Evolutionary conservation across 2,329 filamentous ascomycete species (phyloP).

Genomic region (Purpureocillium lavendulum): DNA sequence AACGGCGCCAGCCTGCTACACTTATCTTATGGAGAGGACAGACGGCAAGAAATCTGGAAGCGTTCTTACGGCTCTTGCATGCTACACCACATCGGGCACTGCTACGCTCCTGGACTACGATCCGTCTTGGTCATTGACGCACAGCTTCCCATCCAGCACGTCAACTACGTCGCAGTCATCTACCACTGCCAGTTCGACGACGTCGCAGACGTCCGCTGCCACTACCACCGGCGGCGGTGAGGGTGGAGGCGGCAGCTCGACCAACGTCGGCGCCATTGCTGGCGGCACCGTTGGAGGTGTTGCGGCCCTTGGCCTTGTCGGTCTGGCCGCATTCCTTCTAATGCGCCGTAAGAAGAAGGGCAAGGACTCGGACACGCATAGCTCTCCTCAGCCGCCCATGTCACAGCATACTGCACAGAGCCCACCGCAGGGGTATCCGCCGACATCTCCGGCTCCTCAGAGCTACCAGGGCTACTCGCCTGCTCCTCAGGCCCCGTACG

Average conservation of each 20-base stretch:
- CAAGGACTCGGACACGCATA: constrained; percentile 4
- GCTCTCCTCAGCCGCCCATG: constrained; percentile 11
- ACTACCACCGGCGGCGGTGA: constrained; percentile 10
- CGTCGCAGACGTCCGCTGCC: neutral
- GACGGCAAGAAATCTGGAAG: constrained; percentile 7
- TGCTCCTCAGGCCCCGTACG: constrained; percentile 1
- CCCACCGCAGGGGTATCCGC: constrained; percentile 16
- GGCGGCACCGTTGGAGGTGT: constrained; percentile 40
- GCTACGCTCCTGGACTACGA: constrained; percentile 21
- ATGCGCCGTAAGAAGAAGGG: constrained; percentile 25
- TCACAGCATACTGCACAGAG: constrained; percentile 12
- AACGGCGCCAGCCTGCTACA: constrained; percentile 15
- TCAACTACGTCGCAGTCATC: constrained; percentile 4
- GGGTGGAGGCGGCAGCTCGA: constrained; percentile 18
- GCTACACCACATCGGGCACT: constrained; percentile 14
- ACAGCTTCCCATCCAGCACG: constrained; percentile 7
- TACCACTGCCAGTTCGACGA: constrained; percentile 1
- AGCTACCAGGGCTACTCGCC: constrained; percentile 3
- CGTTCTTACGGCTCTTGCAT: constrained; percentile 18
- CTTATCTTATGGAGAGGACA: constrained; percentile 17
- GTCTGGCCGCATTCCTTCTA: constrained; percentile 29
- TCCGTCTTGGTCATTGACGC: constrained; percentile 14
- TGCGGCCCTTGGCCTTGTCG: constrained; percentile 29
- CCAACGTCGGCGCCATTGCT: constrained; percentile 32
- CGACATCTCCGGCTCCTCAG: constrained; percentile 4